Evolutionary conservation across 1,284 basidiomycete genomes (phyloP).

Genomic region (Rhodofomes roseus): DNA sequence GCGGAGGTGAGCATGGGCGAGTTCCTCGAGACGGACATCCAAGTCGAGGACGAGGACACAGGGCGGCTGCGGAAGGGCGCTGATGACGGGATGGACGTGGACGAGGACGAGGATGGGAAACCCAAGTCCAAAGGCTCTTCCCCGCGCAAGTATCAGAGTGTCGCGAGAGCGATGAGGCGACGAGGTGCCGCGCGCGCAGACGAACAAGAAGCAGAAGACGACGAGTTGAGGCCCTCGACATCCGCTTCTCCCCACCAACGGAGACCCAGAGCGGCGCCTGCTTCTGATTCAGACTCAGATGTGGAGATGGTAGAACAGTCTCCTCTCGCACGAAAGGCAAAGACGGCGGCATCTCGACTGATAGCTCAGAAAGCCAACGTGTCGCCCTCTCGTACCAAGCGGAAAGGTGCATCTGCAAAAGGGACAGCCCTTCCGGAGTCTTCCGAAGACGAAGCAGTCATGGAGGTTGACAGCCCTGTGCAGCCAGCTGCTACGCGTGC

Average conservation of each 20-base stretch:
- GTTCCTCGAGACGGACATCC: conserved; percentile 25
- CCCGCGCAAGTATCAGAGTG: conserved; percentile 10
- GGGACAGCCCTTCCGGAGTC: neutral
- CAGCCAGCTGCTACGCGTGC: neutral
- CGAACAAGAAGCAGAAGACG: neutral
- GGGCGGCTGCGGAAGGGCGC: conserved; percentile 1
- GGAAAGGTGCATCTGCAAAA: neutral
- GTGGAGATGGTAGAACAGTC: neutral
- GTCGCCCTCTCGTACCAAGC: neutral
- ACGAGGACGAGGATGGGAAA: conserved; percentile 12
- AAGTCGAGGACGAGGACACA: conserved; percentile 5
- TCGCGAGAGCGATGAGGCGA: conserved; percentile 8
- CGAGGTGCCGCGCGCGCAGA: neutral
- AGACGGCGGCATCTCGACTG: neutral
- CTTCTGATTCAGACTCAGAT: neutral
- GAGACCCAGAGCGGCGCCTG: neutral
- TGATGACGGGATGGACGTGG: conserved; percentile 20
- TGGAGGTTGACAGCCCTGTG: neutral
- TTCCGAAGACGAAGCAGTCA: neutral
- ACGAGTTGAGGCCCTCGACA: neutral
- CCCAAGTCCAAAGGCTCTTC: neutral
- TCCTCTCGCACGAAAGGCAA: neutral
- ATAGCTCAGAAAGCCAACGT: too few species aligned
- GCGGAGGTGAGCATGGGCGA: conserved; percentile 18
- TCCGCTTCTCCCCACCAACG: neutral